phyloP scores from a whole-genome alignment of 2,329 filamentous ascomycete genomes.

The Hymenoscyphus infarciens region DNA sequence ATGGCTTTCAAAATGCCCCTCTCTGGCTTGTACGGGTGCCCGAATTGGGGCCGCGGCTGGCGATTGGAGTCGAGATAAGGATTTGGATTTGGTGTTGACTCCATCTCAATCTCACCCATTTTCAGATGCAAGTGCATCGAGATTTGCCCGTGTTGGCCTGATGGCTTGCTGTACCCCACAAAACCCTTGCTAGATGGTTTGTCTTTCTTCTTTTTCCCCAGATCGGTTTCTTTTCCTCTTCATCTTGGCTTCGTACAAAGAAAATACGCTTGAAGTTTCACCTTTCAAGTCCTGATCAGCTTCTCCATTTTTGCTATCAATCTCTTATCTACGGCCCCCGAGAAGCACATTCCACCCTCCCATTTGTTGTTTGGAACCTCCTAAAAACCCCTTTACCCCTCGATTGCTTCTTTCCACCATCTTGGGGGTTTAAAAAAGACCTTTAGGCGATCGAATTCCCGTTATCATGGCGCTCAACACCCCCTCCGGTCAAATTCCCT shows the following conservation, averaged over 20 bases:
- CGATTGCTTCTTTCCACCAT: slow-evolving; percentile 1
- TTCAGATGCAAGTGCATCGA: slow-evolving; percentile 24
- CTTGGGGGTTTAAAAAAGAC: background rate
- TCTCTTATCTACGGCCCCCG: slow-evolving; percentile 23
- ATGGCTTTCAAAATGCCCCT: background rate
- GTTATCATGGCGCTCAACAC: slow-evolving; percentile 25
- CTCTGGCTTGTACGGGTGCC: background rate
- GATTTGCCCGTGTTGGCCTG: slow-evolving; percentile 1
- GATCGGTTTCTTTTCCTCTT: slow-evolving; percentile 11
- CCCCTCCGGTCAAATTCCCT: slow-evolving; percentile 17
- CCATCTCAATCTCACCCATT: background rate
- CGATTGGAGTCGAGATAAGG: background rate
- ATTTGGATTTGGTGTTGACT: slow-evolving; percentile 1
- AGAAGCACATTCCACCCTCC: slow-evolving; percentile 27
- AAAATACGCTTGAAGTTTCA: background rate
- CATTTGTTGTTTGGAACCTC: background rate
- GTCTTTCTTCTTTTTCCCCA: slow-evolving; percentile 15
- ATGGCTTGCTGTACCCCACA: slow-evolving; percentile 28
- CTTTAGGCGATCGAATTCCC: background rate
- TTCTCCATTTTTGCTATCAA: slow-evolving; percentile 5
- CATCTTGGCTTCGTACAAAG: slow-evolving; percentile 9
- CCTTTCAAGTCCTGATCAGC: slow-evolving; percentile 8
- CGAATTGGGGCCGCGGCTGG: background rate
- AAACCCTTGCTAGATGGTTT: slow-evolving; percentile 14
- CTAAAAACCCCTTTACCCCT: background rate